Conservation (phyloP, 2,329 filamentous ascomycete genomes). For the Penicillium capsulatum region DNA sequence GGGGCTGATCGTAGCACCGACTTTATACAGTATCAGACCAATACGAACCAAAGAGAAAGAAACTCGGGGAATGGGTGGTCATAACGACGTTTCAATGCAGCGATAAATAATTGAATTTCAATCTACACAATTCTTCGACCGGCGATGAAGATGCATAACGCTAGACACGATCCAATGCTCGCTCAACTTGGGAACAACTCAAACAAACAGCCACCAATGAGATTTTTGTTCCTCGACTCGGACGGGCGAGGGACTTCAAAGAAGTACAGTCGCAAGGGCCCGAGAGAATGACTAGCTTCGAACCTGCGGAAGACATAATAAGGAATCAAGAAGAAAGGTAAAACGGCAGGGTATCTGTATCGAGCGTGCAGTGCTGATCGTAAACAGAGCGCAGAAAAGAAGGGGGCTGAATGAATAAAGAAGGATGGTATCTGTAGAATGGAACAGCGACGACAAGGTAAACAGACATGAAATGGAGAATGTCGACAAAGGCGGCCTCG, state of each 20-base stretch:
- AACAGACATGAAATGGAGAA: not conserved
- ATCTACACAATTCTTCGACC: conserved; percentile 11
- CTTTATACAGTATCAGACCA: too few relatives aligned
- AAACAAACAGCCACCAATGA: conserved; percentile 11
- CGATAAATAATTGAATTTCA: too few relatives aligned
- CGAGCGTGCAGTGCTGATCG: conserved; percentile 29
- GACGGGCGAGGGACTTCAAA: conserved; percentile 4
- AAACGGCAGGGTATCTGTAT: conserved; percentile 31
- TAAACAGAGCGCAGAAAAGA: conserved; percentile 13
- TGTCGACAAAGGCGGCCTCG: not conserved
- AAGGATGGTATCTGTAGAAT: conserved; percentile 25
- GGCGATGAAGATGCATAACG: conserved; percentile 15
- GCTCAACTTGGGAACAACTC: conserved; percentile 10
- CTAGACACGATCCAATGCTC: conserved; percentile 18
- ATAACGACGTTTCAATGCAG: too few relatives aligned
- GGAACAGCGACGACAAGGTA: conserved; percentile 2
- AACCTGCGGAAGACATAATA: conserved; percentile 30
- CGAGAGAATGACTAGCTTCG: conserved; percentile 28
- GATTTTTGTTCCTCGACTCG: conserved; percentile 9
- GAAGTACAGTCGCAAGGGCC: not conserved
- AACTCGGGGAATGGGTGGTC: too few relatives aligned
- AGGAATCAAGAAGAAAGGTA: conserved; percentile 5
- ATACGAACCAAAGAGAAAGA: too few relatives aligned
- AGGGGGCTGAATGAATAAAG: conserved; percentile 3
- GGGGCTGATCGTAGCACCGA: conserved; percentile 10